Conservation (phyloP, 2,329 filamentous ascomycete genomes). For the Cryphonectria radicalis region DNA sequence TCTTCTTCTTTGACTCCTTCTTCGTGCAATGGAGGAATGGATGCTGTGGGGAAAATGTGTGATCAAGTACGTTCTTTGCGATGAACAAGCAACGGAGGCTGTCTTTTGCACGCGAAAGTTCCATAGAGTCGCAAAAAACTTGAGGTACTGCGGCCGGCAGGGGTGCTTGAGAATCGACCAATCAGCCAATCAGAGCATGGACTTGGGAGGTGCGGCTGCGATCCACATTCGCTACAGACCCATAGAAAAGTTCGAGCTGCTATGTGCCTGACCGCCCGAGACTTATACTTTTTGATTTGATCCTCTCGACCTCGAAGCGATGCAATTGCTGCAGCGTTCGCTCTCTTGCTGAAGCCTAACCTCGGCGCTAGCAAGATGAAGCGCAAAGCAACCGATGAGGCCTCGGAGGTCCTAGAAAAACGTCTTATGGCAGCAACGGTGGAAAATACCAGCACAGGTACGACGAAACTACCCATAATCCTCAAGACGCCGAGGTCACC, state of each 20-base stretch:
- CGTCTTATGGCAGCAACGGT: constrained; percentile 5
- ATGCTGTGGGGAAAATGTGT: neutral
- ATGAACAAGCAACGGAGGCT: constrained; percentile 7
- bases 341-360: constrained; percentile 2
- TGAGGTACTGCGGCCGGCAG: constrained; percentile 15
- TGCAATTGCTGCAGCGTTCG: neutral
- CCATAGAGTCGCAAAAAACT: constrained; percentile 16
- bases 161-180: neutral
- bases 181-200: neutral
- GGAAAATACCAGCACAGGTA: constrained; percentile 18
- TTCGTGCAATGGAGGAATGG: neutral
- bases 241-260: constrained; percentile 14
- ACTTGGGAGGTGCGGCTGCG: neutral
- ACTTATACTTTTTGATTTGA: neutral
- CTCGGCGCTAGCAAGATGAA: constrained; percentile 23
- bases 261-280: neutral
- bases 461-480: neutral
- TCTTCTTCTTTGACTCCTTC: neutral
- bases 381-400: constrained; percentile 20
- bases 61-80: constrained; percentile 10
- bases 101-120: constrained; percentile 9
- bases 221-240: neutral
- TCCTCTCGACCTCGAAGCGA: neutral
- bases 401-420: constrained; percentile 6
- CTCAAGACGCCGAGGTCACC: neutral